Conservation (phyloP, 495 filamentous ascomycete genomes). For the Hypomontagnella submonticulosa region DNA sequence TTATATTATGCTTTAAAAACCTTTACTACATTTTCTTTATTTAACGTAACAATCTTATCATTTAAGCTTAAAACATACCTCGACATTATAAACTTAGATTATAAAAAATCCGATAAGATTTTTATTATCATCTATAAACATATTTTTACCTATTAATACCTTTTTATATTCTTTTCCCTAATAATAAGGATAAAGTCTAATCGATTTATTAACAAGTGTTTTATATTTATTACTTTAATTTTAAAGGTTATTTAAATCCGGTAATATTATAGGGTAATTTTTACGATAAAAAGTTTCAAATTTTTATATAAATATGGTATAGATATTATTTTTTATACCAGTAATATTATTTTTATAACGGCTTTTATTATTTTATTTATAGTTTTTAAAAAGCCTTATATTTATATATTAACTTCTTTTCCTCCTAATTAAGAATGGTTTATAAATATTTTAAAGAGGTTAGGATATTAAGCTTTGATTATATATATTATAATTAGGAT, state of each 20-base stretch:
- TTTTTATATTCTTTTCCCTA: neutral
- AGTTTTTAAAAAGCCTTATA: neutral
- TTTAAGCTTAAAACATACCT: neutral
- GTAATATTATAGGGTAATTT: neutral
- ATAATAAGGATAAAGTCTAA: constrained; percentile 1
- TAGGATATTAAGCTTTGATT: constrained; percentile 2
- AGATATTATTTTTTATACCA: neutral
- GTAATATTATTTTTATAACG: neutral
- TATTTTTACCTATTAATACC: neutral
- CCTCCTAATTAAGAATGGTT: neutral
- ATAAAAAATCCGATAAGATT: neutral
- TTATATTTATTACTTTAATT: constrained; percentile 1
- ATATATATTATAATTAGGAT: constrained; percentile 1
- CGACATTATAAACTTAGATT: neutral
- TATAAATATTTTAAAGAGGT: neutral
- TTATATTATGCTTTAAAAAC: neutral
- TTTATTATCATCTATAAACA: neutral
- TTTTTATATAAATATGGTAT: neutral
- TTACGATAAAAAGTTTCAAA: neutral
- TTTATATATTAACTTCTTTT: constrained; percentile 7
- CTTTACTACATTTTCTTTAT: constrained; percentile 1
- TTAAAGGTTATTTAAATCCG: neutral
- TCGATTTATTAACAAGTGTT: neutral
- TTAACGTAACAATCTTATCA: neutral
- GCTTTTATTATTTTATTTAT: neutral